phyloP scores from a whole-genome alignment of 2,329 filamentous ascomycete species.

The Phialemoniopsis sp. region DNA sequence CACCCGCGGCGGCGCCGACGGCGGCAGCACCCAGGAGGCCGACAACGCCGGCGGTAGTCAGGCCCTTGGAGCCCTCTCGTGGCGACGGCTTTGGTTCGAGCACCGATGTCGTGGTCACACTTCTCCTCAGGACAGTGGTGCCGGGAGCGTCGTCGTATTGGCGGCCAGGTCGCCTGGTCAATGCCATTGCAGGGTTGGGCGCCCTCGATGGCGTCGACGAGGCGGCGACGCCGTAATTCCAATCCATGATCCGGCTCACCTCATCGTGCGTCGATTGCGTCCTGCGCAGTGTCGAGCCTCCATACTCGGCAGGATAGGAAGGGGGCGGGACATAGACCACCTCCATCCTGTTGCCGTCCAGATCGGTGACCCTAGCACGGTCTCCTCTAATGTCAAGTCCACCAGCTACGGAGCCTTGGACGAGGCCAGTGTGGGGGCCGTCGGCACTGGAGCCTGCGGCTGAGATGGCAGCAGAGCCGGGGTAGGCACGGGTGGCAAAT shows the following conservation, averaged over 20 bases:
- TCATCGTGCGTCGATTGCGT: slow-evolving; percentile 32
- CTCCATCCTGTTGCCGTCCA: slow-evolving; percentile 82
- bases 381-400: slow-evolving; percentile 21
- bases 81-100: slow-evolving; percentile 20
- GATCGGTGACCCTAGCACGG: slow-evolving; percentile 63
- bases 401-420: slow-evolving; percentile 10
- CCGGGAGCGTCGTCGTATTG: slow-evolving; percentile 12
- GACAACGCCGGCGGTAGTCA: slow-evolving; percentile 61
- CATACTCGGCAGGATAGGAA: slow-evolving; percentile 27
- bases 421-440: slow-evolving; percentile 5
- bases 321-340: slow-evolving; percentile 55
- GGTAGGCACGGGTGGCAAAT: slow-evolving; percentile 59
- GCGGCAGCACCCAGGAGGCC: slow-evolving; percentile 49
- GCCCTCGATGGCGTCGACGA: slow-evolving; percentile 14
- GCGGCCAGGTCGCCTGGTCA: slow-evolving; percentile 14
- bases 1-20: slow-evolving; percentile 69
- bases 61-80: slow-evolving; percentile 32
- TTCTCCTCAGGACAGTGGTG: slow-evolving; percentile 23
- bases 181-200: slow-evolving; percentile 10
- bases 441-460: slow-evolving; percentile 16
- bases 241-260: slow-evolving; percentile 40
- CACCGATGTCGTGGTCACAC: slow-evolving; percentile 26
- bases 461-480: slow-evolving; percentile 33
- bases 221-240: slow-evolving; percentile 40
- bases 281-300: slow-evolving; percentile 24